Conservation (phyloP, 306 rosid genomes). For the Rosa lucieae region DNA sequence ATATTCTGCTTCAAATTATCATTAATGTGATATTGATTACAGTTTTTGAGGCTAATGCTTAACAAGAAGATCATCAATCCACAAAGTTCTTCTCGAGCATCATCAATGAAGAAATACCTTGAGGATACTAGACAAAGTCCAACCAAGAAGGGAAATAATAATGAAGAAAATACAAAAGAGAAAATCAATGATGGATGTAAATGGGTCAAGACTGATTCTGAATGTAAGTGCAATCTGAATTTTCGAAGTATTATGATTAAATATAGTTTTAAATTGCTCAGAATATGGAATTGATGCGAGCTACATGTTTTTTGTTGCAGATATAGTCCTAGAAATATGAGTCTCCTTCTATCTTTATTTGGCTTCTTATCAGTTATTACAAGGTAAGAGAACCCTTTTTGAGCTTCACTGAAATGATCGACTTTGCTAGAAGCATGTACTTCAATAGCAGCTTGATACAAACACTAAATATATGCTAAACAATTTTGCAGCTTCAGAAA, state of each 20-base stretch:
- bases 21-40: slow-evolving; percentile 22
- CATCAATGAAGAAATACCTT: slow-evolving; percentile 53
- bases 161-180: slow-evolving; percentile 38
- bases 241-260: background rate
- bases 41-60: slow-evolving; percentile 87
- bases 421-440: background rate
- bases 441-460: background rate
- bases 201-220: slow-evolving; percentile 99
- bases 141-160: slow-evolving; percentile 38
- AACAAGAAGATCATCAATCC: slow-evolving; percentile 64
- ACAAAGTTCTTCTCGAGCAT: slow-evolving; percentile 49
- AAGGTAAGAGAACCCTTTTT: slow-evolving; percentile 34
- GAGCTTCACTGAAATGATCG: background rate
- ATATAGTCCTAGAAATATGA: slow-evolving; percentile 95
- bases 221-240: slow-evolving; percentile 57
- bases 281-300: background rate
- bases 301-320: slow-evolving; percentile 44
- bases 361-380: slow-evolving; percentile 21
- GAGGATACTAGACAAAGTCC: slow-evolving; percentile 46
- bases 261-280: background rate
- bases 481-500: slow-evolving; percentile 18
- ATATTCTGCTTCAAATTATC: background rate
- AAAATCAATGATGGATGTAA: slow-evolving; percentile 59
- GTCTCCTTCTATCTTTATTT: slow-evolving; percentile 12
- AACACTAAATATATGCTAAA: background rate